These are phyloP conservation scores for Aspergillus coremiiformis DNA, from an alignment of 495 filamentous ascomycete species.

Conservation along the genomic window DNA sequence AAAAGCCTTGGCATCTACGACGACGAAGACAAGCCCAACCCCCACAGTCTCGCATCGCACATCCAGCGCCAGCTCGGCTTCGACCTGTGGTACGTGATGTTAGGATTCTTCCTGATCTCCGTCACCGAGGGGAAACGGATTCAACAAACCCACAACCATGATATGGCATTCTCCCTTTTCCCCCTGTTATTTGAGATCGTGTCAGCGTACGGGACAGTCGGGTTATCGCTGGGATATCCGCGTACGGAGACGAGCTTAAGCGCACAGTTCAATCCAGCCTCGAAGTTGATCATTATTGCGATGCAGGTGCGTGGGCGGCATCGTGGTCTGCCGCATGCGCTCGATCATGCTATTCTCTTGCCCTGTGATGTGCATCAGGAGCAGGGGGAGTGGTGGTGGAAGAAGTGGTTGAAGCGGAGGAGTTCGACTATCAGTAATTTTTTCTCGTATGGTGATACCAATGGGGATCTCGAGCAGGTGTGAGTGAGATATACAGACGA, in stretches of 20 bases:
- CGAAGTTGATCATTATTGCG: constrained; percentile 75
- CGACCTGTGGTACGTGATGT: constrained; percentile 82
- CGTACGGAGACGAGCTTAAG: constrained; percentile 61
- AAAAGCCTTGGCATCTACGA: constrained; percentile 72
- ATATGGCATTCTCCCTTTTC: constrained; percentile 45
- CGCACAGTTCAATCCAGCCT: constrained; percentile 58
- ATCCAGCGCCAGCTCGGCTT: constrained; percentile 77
- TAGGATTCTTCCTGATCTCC: constrained; percentile 73
- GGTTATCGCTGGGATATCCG: constrained; percentile 71
- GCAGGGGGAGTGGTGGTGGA: constrained; percentile 38
- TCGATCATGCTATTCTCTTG: constrained; percentile 73
- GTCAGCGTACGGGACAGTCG: constrained; percentile 83
- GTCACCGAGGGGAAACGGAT: constrained; percentile 63
- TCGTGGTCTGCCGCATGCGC: constrained; percentile 74
- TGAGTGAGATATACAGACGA: too few relatives aligned
- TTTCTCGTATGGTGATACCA: constrained; percentile 2
- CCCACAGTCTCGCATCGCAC: constrained; percentile 55
- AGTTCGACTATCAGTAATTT: constrained; percentile 24
- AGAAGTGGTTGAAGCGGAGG: constrained; percentile 33
- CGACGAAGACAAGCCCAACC: constrained; percentile 32
- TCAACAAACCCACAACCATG: constrained; percentile 29
- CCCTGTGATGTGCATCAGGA: constrained; percentile 47
- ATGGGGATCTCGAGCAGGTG: neutral
- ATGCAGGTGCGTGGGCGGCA: constrained; percentile 84
- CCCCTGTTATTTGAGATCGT: constrained; percentile 80